Evolutionary conservation across 2,329 filamentous ascomycete genomes (phyloP), one percentile per base, ranked within the genome.

Genomic region (Epicoccum sorghinum): DNA sequence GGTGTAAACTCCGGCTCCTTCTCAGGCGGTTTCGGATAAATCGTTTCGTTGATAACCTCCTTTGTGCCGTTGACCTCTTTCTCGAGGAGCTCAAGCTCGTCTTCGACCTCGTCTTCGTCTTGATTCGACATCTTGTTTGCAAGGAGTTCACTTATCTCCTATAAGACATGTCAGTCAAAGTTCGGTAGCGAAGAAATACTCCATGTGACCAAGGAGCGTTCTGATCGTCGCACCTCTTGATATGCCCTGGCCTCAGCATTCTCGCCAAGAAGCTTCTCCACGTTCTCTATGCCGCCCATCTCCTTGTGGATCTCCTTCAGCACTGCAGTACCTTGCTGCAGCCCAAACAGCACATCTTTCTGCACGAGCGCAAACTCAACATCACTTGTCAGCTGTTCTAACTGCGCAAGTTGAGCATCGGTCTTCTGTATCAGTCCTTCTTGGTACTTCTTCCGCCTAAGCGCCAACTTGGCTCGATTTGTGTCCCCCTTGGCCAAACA

Each of bases 361-460:
- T 98, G 93, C 63, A 99, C 95, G 24, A 93, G 84, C 35, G 95
- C 91, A 77, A 99, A 99, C 78, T 99, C 95, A 68, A 99, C 92
- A 72, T 87, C 92, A 50, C 86, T 86, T 7, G 91, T 95, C 63
- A 99, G 80, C 70, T 91, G 87, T 79, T 99, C 93, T 18, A 99
- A 82, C 77, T 97, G 91, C 62, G 90, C 91, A n/a, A 99, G 85
- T 78, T 98, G 93, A 52, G 86, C 86, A 77, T 99, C 93, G 10
- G 93, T 97, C 79, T 96, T 93, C 57, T 85, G 82, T 10, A 98
- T 83, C 22, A 98, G 83, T 24, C 90, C 88, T 75, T 98, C 90
- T 75, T 99, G 95, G 81, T 96, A 98, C 75, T 98, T 99, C 79
- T 97, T 97, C 64, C 93, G 86, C 52, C 95, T 89, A 57, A 99